These are phyloP conservation scores for Solanum infundibuliforme DNA, from an alignment of 257 asterid genomes.

Conservation along the genomic window DNA sequence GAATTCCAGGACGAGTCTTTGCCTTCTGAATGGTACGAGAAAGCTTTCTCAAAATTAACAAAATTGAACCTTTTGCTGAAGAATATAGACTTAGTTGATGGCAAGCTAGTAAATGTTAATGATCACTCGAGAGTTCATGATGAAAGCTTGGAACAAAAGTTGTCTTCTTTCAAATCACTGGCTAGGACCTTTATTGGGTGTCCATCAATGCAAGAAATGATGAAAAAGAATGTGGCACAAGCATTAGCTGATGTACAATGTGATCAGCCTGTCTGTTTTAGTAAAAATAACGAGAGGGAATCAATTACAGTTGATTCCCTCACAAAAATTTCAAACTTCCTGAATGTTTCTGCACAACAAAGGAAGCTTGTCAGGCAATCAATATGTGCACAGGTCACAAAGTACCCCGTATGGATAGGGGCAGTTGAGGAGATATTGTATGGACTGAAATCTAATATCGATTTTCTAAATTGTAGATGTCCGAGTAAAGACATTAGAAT, in stretches of 20 bases:
- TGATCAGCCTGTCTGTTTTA: slow-evolving; percentile 22
- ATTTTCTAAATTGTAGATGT: slow-evolving; percentile 10
- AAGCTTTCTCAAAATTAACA: slow-evolving; percentile 14
- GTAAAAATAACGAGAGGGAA: not conserved
- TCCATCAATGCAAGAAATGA: slow-evolving; percentile 44
- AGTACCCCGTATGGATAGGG: slow-evolving; percentile 54
- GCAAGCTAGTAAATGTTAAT: slow-evolving; percentile 44
- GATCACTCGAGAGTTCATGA: slow-evolving; percentile 44
- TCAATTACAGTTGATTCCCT: not conserved
- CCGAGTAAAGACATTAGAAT: slow-evolving; percentile 33
- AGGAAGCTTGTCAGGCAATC: slow-evolving; percentile 61
- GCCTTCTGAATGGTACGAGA: slow-evolving; percentile 59
- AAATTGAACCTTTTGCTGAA: slow-evolving; percentile 39
- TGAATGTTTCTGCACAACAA: slow-evolving; percentile 64
- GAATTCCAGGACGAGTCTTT: slow-evolving; percentile 18
- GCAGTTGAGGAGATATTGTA: slow-evolving; percentile 42
- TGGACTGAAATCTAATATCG: slow-evolving; percentile 50
- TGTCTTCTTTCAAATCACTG: slow-evolving; percentile 50
- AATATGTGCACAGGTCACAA: slow-evolving; percentile 73
- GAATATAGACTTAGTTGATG: slow-evolving; percentile 56
- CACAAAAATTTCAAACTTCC: slow-evolving; percentile 32
- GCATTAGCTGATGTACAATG: slow-evolving; percentile 6
- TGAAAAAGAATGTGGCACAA: slow-evolving; percentile 28
- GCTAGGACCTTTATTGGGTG: slow-evolving; percentile 45
- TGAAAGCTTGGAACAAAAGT: slow-evolving; percentile 35